These are phyloP conservation scores for Ceratocystis harringtonii DNA, from an alignment of 2,329 filamentous ascomycete species.

Conservation along the genomic window DNA sequence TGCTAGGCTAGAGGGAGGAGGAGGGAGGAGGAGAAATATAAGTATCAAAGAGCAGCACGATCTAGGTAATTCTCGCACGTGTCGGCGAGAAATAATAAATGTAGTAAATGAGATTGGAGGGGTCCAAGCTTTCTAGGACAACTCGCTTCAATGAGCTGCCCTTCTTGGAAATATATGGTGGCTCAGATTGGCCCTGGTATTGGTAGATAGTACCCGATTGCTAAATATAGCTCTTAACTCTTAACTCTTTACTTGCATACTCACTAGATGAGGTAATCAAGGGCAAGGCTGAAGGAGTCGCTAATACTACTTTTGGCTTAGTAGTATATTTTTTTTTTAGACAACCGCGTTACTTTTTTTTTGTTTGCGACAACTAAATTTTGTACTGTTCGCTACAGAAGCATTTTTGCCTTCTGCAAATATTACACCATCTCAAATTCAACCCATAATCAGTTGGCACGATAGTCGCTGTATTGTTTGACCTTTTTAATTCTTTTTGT, in stretches of 20 bases:
- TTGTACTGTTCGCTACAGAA: background rate
- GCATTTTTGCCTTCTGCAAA: background rate
- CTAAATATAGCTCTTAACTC: background rate
- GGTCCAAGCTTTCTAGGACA: slow-evolving; percentile 5
- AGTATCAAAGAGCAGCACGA: background rate
- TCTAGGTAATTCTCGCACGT: background rate
- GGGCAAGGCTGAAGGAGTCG: background rate
- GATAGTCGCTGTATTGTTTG: background rate
- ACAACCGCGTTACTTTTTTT: background rate
- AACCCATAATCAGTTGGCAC: background rate
- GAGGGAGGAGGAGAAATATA: background rate
- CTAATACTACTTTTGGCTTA: background rate
- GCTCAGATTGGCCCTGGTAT: no score
- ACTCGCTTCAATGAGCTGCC: slow-evolving; percentile 1
- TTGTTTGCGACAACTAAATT: background rate
- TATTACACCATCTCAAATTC: background rate
- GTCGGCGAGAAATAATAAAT: background rate
- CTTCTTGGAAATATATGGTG: background rate
- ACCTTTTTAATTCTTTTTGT: background rate
- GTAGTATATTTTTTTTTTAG: background rate
- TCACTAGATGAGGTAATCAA: background rate
- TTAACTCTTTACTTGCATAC: background rate
- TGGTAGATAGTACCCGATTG: no score
- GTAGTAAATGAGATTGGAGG: slow-evolving; percentile 19
- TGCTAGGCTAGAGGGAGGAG: background rate